phyloP scores from a whole-genome alignment of 768 basidiomycete species.

The Termitomyces sp. region DNA sequence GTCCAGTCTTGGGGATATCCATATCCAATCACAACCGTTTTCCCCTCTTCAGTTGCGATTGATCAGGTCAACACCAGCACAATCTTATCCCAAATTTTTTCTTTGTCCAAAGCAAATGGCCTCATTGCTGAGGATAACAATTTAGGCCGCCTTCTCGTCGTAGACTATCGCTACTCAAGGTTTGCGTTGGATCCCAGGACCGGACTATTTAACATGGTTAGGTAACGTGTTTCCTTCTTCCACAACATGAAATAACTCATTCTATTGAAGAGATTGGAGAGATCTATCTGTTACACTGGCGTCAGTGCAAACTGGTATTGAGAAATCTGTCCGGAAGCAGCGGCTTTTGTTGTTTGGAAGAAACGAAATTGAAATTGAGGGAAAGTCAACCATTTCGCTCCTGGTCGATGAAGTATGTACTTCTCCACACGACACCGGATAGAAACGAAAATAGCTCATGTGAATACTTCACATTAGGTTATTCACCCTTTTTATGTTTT shows the following conservation, averaged over 20 bases:
- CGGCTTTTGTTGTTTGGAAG: conserved; percentile 73
- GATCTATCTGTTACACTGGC: conserved; percentile 71
- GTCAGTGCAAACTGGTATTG: conserved; percentile 65
- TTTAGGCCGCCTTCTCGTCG: conserved; percentile 55
- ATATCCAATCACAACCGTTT: conserved; percentile 78
- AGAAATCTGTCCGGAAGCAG: conserved; percentile 52
- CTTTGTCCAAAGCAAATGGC: conserved; percentile 28
- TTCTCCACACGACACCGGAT: conserved; percentile 3
- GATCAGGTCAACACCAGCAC: conserved; percentile 25
- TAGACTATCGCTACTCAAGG: conserved; percentile 92
- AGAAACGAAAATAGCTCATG: background rate
- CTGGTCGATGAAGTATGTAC: conserved; percentile 81
- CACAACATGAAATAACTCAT: background rate
- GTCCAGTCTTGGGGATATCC: conserved; percentile 68
- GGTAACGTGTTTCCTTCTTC: conserved; percentile 42
- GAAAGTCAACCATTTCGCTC: conserved; percentile 73
- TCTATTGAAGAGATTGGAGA: conserved; percentile 77
- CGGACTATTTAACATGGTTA: conserved; percentile 78
- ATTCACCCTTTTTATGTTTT: conserved; percentile 99
- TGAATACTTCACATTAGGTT: conserved; percentile 40
- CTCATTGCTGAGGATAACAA: conserved; percentile 29
- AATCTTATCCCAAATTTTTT: conserved; percentile 12
- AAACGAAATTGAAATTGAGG: conserved; percentile 89
- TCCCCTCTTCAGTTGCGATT: conserved; percentile 40
- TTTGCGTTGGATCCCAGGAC: conserved; percentile 84